Evolutionary conservation across 2,329 filamentous ascomycete species (phyloP), one percentile per base, ranked within the genome.

Genomic region (Cercospora janseana): DNA sequence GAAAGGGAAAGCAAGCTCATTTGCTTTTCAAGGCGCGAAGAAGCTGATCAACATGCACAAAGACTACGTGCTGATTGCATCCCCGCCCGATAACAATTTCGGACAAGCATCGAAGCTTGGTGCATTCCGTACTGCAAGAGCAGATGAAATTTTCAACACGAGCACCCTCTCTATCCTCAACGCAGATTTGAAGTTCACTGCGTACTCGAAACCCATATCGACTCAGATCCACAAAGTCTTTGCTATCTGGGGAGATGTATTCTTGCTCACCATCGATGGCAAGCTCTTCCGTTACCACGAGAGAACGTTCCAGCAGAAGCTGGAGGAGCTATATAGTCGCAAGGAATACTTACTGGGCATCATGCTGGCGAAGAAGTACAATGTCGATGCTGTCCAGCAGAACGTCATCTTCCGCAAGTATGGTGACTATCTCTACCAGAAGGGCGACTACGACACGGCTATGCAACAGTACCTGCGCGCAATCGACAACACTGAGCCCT

Each of bases 381-480:
- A 89, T 1, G 79, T 96, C 63, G 88, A 91, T 67, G 71, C 75
- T 2, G 75, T 85, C 38, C 88, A 96, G 68, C 88, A 95, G 62
- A 96, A 94, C 62, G 76, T 87, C 51, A 98, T 98, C 51, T 94
- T 92, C 65, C 84, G 92, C 51, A 91, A 86, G 66, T 97, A 95
- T 68, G 93, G 92, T 9, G 93, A 98, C 66, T 88, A 92, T 63
- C 72, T 97, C 3, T 97, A 98, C 63, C 88, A 94, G 58, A 95
- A 95, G 64, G 89, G 87, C 4, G 91, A 96, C 65, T 98, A 92
- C 64, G 93, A 98, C 65, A 93, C 88, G 5, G 91, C 94, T n/a
- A 98, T 98, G 94, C 86, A 94, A 62, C 93, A 97, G 68, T 98
- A 98, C 66, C 83, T 98, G 55, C 87, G 89, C 60, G 92, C 94